Evolutionary conservation across 2,329 filamentous ascomycete genomes (phyloP).

Genomic region (Fusarium sp.): DNA sequence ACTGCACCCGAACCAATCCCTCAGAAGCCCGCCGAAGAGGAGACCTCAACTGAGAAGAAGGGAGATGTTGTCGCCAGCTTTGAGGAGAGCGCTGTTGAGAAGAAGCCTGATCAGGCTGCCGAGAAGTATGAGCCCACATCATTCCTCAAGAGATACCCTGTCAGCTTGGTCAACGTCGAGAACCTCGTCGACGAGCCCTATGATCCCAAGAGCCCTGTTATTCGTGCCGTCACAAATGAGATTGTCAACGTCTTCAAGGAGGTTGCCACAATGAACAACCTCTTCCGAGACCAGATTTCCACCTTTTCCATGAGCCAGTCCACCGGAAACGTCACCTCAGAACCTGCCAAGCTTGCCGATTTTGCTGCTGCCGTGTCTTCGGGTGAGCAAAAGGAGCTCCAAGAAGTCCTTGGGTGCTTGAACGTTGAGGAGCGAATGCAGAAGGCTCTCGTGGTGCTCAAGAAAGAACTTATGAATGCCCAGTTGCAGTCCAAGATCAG

Average conservation of each 20-base stretch:
- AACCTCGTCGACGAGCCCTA: constrained; percentile 90
- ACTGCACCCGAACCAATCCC: constrained; percentile 70
- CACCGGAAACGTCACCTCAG: constrained; percentile 92
- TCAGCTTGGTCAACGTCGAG: constrained; percentile 95
- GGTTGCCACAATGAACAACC: constrained; percentile 89
- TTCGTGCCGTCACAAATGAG: constrained; percentile 93
- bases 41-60: constrained; percentile 73
- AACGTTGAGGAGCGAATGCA: constrained; percentile 93
- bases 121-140: constrained; percentile 86
- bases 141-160: constrained; percentile 90
- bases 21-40: constrained; percentile 64
- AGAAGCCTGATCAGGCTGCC: constrained; percentile 62
- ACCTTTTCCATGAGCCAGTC: constrained; percentile 97
- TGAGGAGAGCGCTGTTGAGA: constrained; percentile 80
- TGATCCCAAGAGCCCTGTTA: constrained; percentile 89
- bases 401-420: constrained; percentile 88
- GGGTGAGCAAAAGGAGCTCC: constrained; percentile 90
- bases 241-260: constrained; percentile 99
- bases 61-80: constrained; percentile 98
- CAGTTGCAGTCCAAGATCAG: constrained; percentile 97
- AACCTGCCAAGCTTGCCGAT: constrained; percentile 94
- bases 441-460: constrained; percentile 90
- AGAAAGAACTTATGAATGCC: constrained; percentile 98
- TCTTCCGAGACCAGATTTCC: constrained; percentile 97
- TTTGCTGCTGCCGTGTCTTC: constrained; percentile 98